Base-by-base conservation (phyloP, 2,329 filamentous ascomycete genomes). In the Sporothrix humicola region DNA sequence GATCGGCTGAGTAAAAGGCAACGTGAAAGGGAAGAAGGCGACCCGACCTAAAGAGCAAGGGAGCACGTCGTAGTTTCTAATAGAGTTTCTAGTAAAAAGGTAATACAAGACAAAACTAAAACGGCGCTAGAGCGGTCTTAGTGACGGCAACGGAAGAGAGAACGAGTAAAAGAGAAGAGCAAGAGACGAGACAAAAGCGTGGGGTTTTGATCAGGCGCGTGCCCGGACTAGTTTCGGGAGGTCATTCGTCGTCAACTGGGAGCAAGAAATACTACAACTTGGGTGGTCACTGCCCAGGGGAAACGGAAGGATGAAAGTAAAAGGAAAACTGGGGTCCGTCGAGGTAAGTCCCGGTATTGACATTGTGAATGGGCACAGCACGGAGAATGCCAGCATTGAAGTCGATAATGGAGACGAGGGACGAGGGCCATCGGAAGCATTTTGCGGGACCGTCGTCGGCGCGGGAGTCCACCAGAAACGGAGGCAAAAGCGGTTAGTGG, bases 1-100 rank as follows among this genome's bases (percentile, higher is more conserved):
- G 65, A 48, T 74, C 72, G 75, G 74, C 73, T 73, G 73, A 59
- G 71, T 70, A 46, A 74, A 71, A 54, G 42, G 17, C 61, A 20
- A 15, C 20, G 61, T 66, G 61, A 66, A 66, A 48, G 58, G 58
- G 58, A 7, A 42, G n/a, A 17, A 59, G 15, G 58, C 15, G 56
- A 37, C 31, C 31, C 5, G 31, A 37, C 31, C 3, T 31, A 31
- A 37, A 3, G 31, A 37, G 5, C 31, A 37, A 37, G 31, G 31
- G 31, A 37, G 31, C 3, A 26, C 23, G 23, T 26, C 3, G 23
- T 37, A 37, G 31, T 37, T 37, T 37, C 31, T 37, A 37, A 6
- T 56, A 56, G 9, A 56, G 9, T 12, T 56, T 10, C 4, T 56
- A 63, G 23, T 13, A 37, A n/a, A 26, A 37, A 4, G 8, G 10